A percentile compares a stretch with the other conserved stretches of the same genome.
These are phyloP conservation scores for Pyrenula massariospora DNA, from an alignment of 495 filamentous ascomycete species.

Conservation along the genomic window DNA sequence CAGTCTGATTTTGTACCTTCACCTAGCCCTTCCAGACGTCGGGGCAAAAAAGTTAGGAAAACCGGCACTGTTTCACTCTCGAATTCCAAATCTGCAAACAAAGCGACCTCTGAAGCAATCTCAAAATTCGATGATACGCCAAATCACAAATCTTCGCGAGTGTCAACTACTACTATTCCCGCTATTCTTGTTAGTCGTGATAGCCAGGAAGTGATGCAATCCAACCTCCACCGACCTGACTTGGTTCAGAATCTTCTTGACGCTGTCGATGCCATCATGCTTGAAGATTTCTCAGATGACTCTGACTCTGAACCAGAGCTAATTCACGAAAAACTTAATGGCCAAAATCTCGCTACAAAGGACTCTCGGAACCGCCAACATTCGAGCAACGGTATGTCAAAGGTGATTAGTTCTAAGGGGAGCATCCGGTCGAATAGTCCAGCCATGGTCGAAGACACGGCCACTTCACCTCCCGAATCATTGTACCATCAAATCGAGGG, in stretches of 20 bases:
- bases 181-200: background rate
- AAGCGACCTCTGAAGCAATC: background rate
- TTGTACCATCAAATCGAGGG: background rate
- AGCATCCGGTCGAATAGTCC: no score
- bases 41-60: background rate
- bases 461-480: background rate
- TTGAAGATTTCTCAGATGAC: background rate
- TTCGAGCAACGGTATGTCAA: background rate
- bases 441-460: background rate
- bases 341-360: background rate
- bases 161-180: background rate
- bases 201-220: background rate
- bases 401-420: background rate
- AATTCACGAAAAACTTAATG: background rate
- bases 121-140: background rate
- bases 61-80: background rate
- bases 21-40: background rate
- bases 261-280: background rate
- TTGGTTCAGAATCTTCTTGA: background rate
- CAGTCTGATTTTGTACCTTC: background rate
- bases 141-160: background rate
- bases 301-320: background rate
- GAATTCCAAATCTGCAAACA: background rate
- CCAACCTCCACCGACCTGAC: background rate
- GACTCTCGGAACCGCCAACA: background rate